phyloP scores from a whole-genome alignment of 768 basidiomycete species.

The Lepiota venenata region DNA sequence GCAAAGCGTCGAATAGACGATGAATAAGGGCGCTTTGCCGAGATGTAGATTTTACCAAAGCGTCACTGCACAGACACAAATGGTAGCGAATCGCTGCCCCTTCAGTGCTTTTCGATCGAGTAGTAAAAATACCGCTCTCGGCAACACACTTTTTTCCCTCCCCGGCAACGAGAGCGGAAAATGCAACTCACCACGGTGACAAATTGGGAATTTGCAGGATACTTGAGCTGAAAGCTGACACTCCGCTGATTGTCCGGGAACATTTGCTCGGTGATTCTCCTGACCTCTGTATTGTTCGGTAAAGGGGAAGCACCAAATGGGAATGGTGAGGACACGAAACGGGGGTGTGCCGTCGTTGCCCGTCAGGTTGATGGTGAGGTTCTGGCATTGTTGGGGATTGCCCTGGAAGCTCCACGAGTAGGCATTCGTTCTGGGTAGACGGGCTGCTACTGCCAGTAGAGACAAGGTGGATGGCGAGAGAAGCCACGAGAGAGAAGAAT shows the following conservation, averaged over 20 bases:
- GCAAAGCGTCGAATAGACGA: neutral
- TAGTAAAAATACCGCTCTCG: neutral
- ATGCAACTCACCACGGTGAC: conserved; percentile 66
- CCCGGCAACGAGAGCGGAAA: conserved; percentile 2
- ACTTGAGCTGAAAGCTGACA: conserved; percentile 56
- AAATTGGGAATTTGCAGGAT: conserved; percentile 66
- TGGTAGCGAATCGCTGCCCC: too few relatives aligned
- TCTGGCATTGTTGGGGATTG: conserved; percentile 62
- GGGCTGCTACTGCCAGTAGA: neutral
- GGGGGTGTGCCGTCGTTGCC: conserved; percentile 61
- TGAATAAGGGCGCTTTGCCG: neutral
- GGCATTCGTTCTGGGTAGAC: conserved; percentile 29
- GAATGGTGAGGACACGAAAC: conserved; percentile 61
- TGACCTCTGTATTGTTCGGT: conserved; percentile 57
- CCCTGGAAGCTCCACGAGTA: conserved; percentile 44
- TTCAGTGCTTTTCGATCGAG: neutral
- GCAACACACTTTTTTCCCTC: too few relatives aligned
- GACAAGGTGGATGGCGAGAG: conserved; percentile 1
- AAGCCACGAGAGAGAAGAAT: neutral
- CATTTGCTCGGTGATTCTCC: conserved; percentile 52
- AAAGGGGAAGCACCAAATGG: conserved; percentile 66
- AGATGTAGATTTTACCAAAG: too few relatives aligned
- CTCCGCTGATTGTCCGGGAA: conserved; percentile 39
- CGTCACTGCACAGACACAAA: too few relatives aligned
- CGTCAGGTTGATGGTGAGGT: conserved; percentile 54